Percentiles rank a stretch among this genome's conserved stretches.
Conservation (phyloP, 1,139 yeast species). For the Geotrichum carabidarum region DNA sequence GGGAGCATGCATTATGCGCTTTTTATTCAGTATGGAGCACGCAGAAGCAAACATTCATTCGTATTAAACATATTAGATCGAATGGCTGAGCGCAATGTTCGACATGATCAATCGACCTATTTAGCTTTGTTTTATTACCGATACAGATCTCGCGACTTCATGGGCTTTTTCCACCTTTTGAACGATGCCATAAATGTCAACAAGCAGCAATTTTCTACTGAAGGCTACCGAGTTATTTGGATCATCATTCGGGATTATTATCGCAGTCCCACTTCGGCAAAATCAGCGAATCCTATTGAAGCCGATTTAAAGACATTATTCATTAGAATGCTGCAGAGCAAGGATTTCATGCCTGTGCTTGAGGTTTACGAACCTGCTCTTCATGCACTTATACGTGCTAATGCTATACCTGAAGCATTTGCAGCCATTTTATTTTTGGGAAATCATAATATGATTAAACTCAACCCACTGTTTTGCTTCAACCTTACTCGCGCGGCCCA, state of each 20-base stretch:
- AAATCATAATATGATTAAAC: conserved; percentile 17
- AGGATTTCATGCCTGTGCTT: conserved; percentile 24
- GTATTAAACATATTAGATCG: conserved; percentile 23
- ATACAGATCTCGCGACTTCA: conserved; percentile 25
- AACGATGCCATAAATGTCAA: conserved; percentile 10
- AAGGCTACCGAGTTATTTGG: conserved; percentile 28
- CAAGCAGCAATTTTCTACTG: conserved; percentile 19
- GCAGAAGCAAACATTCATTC: conserved; percentile 22
- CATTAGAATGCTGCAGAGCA: conserved; percentile 16
- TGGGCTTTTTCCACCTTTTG: conserved; percentile 22
- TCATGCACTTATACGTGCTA: conserved; percentile 27
- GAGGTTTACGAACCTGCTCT: conserved; percentile 27
- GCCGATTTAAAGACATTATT: conserved; percentile 2
- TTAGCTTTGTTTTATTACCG: conserved; percentile 25
- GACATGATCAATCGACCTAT: conserved; percentile 23
- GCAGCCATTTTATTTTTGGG: conserved; percentile 28
- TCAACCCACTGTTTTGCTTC: conserved; percentile 3
- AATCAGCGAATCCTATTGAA: neutral
- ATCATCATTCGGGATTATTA: conserved; percentile 27
- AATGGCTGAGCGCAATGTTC: conserved; percentile 21
- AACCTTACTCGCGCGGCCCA: conserved; percentile 5
- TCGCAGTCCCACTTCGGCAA: conserved; percentile 8
- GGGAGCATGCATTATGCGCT: conserved; percentile 26
- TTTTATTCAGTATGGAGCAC: conserved; percentile 29
- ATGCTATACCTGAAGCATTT: conserved; percentile 23